Evolutionary conservation across 176 grass and related monocot genomes (phyloP), one percentile per base, ranked within the genome.

Genomic region (Panicum miliaceum): DNA sequence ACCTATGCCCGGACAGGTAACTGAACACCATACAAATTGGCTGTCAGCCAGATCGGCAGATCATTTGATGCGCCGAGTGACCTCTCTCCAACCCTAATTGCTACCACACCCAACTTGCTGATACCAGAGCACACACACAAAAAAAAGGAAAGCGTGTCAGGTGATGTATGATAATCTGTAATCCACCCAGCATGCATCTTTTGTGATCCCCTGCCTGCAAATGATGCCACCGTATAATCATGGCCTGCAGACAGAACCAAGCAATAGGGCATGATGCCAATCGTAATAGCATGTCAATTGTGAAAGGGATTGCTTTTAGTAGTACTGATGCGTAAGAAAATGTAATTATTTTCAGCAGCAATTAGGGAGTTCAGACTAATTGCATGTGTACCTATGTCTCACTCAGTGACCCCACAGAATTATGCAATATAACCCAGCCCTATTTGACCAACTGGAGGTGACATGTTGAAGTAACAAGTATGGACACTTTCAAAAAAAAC

Each of bases 381-480:
- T 35, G 29, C 43, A 9, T 80, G 14, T 51, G 14, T 51, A 23
- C 12, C 9, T 41, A 41, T 75, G 60, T 84, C 69, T 14, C 40
- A 60, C 68, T 80, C 47, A 10, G 56, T 29, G 73, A 36, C 46
- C 81, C 47, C 35, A 65, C 37, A 27, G 36, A 22, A 46, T 4
- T 8, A 82, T 27, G 58, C 37, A 81, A 62, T 19, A 60, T 19
- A 60, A 60, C 9, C 20, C 2, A 4, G 7, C 63, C 54, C 20
- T 5, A 18, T 60, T 66, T 41, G 82, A 68, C 46, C 53, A 63
- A 41, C 71, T 86, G 46, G 46, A 65, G 71, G 40, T 78, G 70
- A 76, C 64, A 78, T 46, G 41, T 25, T 60, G 79, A 77, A 34
- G 72, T 32, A 41, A 58, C 79, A 90, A 66, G n/a, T n/a, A n/a